Evolutionary conservation across 495 filamentous ascomycete genomes (phyloP).

Genomic region (Podospora didyma): DNA sequence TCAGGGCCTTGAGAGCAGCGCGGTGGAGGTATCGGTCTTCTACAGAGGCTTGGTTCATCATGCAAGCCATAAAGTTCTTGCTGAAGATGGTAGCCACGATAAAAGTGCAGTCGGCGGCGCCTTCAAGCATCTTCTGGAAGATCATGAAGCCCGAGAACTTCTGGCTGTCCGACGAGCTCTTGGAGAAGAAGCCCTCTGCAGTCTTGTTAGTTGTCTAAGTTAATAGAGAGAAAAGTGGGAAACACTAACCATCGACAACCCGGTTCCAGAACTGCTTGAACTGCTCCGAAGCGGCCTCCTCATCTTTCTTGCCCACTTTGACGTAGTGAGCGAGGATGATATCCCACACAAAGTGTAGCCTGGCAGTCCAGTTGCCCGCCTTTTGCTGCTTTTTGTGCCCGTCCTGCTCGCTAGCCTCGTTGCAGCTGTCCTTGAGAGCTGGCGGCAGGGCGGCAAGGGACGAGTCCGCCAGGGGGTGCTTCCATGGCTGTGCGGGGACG

Average conservation of each 20-base stretch:
- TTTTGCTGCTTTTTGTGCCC: constrained; percentile 37
- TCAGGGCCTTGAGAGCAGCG: constrained; percentile 67
- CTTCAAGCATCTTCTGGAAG: constrained; percentile 65
- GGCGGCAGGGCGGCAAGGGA: constrained; percentile 63
- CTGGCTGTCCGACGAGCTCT: constrained; percentile 74
- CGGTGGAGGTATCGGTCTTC: constrained; percentile 80
- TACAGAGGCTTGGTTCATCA: constrained; percentile 84
- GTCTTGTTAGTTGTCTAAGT: constrained; percentile 20
- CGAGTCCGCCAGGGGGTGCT: constrained; percentile 62
- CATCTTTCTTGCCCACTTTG: constrained; percentile 25
- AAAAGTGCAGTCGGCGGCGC: constrained; percentile 28
- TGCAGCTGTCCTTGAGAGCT: constrained; percentile 73
- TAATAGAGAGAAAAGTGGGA: not conserved
- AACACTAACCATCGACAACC: constrained; percentile 72
- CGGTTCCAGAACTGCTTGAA: constrained; percentile 86
- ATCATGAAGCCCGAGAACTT: constrained; percentile 90
- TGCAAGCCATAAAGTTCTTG: constrained; percentile 73
- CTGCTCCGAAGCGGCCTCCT: constrained; percentile 31
- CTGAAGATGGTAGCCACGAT: constrained; percentile 59
- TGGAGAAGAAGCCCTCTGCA: constrained; percentile 74
- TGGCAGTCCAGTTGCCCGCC: constrained; percentile 67
- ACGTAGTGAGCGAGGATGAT: constrained; percentile 57
- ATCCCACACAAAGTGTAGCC: constrained; percentile 86
- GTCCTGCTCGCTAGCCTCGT: constrained; percentile 42
- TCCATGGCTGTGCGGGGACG: constrained; percentile 69